Evolutionary conservation across 495 filamentous ascomycete genomes (phyloP).

Genomic region (Penicillium angulare): DNA sequence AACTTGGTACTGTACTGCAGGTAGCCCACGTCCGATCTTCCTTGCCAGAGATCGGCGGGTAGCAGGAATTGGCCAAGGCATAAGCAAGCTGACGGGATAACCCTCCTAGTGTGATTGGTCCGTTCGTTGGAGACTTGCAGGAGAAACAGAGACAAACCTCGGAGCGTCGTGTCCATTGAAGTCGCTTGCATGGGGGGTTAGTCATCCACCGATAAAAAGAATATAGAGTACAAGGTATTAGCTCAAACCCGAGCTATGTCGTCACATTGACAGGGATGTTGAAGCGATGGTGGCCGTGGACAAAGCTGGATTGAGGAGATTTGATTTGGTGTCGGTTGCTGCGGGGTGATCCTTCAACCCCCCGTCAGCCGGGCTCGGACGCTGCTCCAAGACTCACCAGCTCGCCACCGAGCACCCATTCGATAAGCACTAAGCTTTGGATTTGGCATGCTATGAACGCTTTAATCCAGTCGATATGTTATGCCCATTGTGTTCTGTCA

Average conservation of each 20-base stretch:
- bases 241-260: not conserved
- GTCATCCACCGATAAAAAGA: not conserved
- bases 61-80: constrained; percentile 3
- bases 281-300: constrained; percentile 5
- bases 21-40: constrained; percentile 6
- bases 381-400: constrained; percentile 7
- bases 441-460: not conserved
- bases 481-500: not conserved
- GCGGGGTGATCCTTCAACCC: constrained; percentile 11
- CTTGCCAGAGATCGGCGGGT: constrained; percentile 10
- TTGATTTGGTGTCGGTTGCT: constrained; percentile 3
- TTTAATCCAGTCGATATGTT: not conserved
- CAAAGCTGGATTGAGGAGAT: not conserved
- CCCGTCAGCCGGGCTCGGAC: constrained; percentile 11
- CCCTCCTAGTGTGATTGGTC: constrained; percentile 14
- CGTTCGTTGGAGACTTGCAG: constrained; percentile 7
- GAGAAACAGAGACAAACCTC: constrained; percentile 2
- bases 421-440: constrained; percentile 15
- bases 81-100: constrained; percentile 13
- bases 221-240: not conserved
- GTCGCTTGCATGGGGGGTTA: not conserved
- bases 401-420: not conserved
- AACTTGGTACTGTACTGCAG: constrained; percentile 16
- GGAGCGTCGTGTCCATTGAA: constrained; percentile 4
- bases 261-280: not conserved